phyloP scores from a whole-genome alignment of 139 green algal species.

The Haematococcus lacustris region DNA sequence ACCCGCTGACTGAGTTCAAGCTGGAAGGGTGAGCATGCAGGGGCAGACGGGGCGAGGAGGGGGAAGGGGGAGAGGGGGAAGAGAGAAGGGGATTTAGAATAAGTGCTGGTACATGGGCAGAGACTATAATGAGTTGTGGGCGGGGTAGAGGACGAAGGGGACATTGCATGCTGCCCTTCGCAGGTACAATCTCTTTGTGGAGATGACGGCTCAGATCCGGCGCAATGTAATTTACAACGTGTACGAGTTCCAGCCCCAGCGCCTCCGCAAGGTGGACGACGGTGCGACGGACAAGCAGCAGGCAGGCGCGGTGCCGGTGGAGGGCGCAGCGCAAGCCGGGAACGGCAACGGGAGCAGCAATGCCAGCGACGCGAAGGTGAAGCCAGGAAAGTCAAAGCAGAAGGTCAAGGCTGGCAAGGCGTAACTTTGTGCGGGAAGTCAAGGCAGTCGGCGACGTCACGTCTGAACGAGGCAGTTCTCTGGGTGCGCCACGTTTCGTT shows the following conservation, averaged over 20 bases:
- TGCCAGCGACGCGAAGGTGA: background rate
- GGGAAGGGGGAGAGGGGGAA: too few relatives aligned
- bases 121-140: background rate
- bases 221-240: slow-evolving; percentile 98
- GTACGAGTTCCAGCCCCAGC: slow-evolving; percentile 73
- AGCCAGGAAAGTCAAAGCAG: background rate
- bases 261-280: slow-evolving; percentile 12
- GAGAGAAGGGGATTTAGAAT: too few relatives aligned
- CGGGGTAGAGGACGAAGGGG: background rate
- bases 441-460: too few relatives aligned
- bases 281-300: too few relatives aligned
- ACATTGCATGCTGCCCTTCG: background rate
- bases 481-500: too few relatives aligned
- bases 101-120: too few relatives aligned
- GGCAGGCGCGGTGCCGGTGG: background rate
- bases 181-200: slow-evolving; percentile 59
- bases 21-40: slow-evolving; percentile 88
- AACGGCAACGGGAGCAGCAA: background rate
- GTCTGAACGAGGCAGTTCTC: too few relatives aligned
- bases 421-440: too few relatives aligned
- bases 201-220: slow-evolving; percentile 69
- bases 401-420: slow-evolving; percentile 3
- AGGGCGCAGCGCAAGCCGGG: background rate
- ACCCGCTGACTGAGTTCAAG: slow-evolving; percentile 99
- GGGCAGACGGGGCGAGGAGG: too few relatives aligned